Evolutionary conservation across 2,329 filamentous ascomycete genomes (phyloP).

Genomic region (Aotearoamyces nothofagi): DNA sequence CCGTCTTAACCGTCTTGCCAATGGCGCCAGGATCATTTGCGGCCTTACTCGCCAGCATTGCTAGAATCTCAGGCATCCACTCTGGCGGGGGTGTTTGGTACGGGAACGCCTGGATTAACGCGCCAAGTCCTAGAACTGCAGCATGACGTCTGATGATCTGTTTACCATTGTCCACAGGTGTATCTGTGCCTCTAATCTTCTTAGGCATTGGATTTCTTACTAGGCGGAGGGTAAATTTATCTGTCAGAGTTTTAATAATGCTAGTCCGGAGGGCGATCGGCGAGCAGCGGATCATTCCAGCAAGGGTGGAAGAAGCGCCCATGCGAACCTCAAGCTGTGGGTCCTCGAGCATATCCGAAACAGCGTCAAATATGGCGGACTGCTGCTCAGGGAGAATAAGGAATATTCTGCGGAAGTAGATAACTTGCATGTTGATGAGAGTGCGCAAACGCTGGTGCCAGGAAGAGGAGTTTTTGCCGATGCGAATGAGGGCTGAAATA

Average conservation of each 20-base stretch:
- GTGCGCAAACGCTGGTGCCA: conserved; percentile 95
- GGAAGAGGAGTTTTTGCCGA: conserved; percentile 68
- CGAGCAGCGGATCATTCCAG: conserved; percentile 96
- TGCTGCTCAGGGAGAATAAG: conserved; percentile 63
- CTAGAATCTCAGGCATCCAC: conserved; percentile 90
- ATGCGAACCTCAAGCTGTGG: conserved; percentile 85
- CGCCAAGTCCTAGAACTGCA: conserved; percentile 79
- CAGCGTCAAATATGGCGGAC: conserved; percentile 70
- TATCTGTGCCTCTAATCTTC: conserved; percentile 49
- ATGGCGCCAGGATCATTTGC: conserved; percentile 84
- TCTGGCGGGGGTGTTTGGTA: conserved; percentile 82
- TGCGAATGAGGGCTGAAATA: conserved; percentile 71
- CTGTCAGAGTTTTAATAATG: conserved; percentile 61
- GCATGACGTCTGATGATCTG: conserved; percentile 75
- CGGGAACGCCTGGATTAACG: conserved; percentile 88
- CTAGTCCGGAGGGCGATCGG: conserved; percentile 63
- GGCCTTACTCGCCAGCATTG: conserved; percentile 69
- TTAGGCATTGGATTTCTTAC: conserved; percentile 77
- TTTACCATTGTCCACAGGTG: conserved; percentile 54
- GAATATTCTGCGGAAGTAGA: conserved; percentile 95
- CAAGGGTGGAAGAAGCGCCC: conserved; percentile 81
- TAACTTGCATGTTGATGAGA: conserved; percentile 95
- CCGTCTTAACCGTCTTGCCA: conserved; percentile 87
- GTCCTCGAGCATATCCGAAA: conserved; percentile 92
- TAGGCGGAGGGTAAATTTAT: conserved; percentile 67